Percentiles rank a stretch among this genome's conserved stretches.
Conservation (phyloP, 768 basidiomycete species). For the Boletus vinaceobasis region DNA sequence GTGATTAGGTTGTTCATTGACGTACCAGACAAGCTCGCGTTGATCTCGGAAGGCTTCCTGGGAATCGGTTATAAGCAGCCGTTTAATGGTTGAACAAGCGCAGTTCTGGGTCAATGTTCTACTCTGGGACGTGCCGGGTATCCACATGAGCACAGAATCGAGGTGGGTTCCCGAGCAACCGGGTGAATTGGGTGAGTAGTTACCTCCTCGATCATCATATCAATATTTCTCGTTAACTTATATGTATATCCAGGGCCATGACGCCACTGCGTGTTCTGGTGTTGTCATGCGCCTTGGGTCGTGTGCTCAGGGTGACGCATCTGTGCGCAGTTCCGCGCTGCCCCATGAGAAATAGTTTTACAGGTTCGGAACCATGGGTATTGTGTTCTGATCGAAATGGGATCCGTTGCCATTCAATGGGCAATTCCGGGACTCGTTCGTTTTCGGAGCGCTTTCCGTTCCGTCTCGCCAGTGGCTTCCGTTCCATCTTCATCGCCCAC, state of each 20-base stretch:
- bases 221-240: slow-evolving; percentile 5
- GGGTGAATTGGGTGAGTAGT: slow-evolving; percentile 17
- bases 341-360: slow-evolving; percentile 19
- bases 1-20: neutral
- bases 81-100: neutral
- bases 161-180: slow-evolving; percentile 8
- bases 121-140: neutral
- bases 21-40: neutral
- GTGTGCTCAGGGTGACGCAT: slow-evolving; percentile 21
- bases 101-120: neutral
- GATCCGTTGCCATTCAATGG: neutral
- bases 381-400: neutral
- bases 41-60: slow-evolving; percentile 5
- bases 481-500: slow-evolving; percentile 8
- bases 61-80: neutral
- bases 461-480: neutral
- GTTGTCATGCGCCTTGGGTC: slow-evolving; percentile 3
- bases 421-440: neutral
- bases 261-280: slow-evolving; percentile 25
- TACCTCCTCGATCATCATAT: slow-evolving; percentile 8
- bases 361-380: neutral
- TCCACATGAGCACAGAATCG: neutral
- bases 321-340: slow-evolving; percentile 17
- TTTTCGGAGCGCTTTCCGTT: slow-evolving; percentile 7
- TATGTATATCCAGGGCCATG: slow-evolving; percentile 11